phyloP scores from a whole-genome alignment of 1,284 basidiomycete genomes.

The Sparassis latifolia region DNA sequence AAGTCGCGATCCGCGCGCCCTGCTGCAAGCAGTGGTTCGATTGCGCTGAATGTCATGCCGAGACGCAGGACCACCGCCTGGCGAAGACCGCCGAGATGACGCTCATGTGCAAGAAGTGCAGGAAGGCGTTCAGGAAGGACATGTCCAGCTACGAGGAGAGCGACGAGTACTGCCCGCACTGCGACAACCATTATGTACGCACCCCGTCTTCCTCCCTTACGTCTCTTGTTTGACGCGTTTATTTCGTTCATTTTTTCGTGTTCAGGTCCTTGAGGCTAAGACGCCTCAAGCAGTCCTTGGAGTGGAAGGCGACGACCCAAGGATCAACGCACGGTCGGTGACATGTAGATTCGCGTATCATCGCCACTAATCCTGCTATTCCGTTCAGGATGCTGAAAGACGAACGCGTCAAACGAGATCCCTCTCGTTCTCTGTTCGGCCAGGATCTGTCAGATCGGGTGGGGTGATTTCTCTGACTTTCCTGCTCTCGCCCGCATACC shows the following conservation, averaged over 20 bases:
- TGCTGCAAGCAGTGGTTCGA: slow-evolving; percentile 96
- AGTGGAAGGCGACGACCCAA: slow-evolving; percentile 87
- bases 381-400: slow-evolving; percentile 61
- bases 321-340: slow-evolving; percentile 78
- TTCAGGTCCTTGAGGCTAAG: slow-evolving; percentile 89
- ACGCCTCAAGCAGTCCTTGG: slow-evolving; percentile 81
- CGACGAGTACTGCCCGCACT: slow-evolving; percentile 97
- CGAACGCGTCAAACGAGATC: slow-evolving; percentile 51
- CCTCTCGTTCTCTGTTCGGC: slow-evolving; percentile 42
- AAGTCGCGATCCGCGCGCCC: slow-evolving; percentile 88
- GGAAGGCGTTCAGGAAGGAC: slow-evolving; percentile 95
- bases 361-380: slow-evolving; percentile 2
- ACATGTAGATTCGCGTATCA: not conserved
- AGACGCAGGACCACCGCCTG: slow-evolving; percentile 71
- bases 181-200: slow-evolving; percentile 94
- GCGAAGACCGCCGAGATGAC: slow-evolving; percentile 83
- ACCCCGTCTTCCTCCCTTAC: not conserved
- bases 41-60: slow-evolving; percentile 92
- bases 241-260: not conserved
- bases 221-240: not conserved
- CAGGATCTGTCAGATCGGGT: slow-evolving; percentile 32
- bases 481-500: not conserved
- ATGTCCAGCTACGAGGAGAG: slow-evolving; percentile 88
- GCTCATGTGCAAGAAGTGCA: slow-evolving; percentile 97
- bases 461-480: slow-evolving; percentile 19